Evolutionary conservation across 306 rosid genomes (phyloP).

Genomic region (Cotoneaster glaucophyllus): DNA sequence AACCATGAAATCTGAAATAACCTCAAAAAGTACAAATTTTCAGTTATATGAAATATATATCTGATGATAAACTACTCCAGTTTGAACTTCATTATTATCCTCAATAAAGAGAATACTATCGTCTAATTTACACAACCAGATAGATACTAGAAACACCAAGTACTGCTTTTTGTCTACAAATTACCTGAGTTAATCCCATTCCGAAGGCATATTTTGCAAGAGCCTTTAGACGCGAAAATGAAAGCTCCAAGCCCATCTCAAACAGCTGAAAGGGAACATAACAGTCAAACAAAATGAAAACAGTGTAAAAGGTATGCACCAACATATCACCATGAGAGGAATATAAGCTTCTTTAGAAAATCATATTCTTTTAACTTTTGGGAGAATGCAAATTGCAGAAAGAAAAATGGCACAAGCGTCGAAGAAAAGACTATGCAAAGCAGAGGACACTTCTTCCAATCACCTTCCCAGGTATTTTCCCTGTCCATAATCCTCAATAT

Average conservation of each 20-base stretch:
- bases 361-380: background rate
- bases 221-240: slow-evolving; percentile 95
- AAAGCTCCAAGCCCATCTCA: slow-evolving; percentile 99
- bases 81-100: background rate
- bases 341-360: background rate
- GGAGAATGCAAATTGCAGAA: background rate
- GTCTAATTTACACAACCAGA: background rate
- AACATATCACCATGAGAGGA: slow-evolving; percentile 4
- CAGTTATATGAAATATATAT: background rate
- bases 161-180: slow-evolving; percentile 9
- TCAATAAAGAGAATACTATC: background rate
- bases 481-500: background rate
- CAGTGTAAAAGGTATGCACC: background rate
- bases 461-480: background rate
- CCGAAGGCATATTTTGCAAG: slow-evolving; percentile 96
- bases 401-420: background rate
- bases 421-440: background rate
- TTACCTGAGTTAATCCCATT: slow-evolving; percentile 97
- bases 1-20: background rate
- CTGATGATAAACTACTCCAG: background rate
- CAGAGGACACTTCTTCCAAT: background rate
- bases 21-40: background rate
- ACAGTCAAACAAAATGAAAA: slow-evolving; percentile 9
- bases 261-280: slow-evolving; percentile 62
- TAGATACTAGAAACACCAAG: background rate